Percentiles rank a stretch among this genome's conserved stretches.
Evolutionary conservation across 2,329 filamentous ascomycete genomes (phyloP).

Genomic region (Diaporthe citri): DNA sequence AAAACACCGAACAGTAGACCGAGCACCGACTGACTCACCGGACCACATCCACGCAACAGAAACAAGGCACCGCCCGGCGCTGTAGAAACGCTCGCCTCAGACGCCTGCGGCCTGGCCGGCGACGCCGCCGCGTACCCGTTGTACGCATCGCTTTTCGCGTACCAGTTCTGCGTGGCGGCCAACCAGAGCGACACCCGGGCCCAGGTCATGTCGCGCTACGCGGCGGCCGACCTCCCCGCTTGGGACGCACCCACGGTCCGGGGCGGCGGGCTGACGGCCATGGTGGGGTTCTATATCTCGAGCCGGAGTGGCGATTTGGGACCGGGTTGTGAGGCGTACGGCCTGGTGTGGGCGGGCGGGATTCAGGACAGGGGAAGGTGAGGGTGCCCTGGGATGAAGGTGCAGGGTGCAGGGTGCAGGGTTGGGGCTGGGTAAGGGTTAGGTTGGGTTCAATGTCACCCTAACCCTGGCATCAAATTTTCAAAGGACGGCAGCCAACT

Average conservation of each 20-base stretch:
- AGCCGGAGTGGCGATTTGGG: background rate
- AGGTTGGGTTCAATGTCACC: background rate
- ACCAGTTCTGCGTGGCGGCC: slow-evolving; percentile 9
- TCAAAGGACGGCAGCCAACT: background rate
- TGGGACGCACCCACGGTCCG: background rate
- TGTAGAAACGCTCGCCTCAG: background rate
- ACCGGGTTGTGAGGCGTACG: background rate
- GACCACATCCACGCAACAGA: background rate
- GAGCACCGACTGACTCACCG: background rate
- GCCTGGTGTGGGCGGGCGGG: background rate
- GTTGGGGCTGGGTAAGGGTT: background rate
- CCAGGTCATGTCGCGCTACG: slow-evolving; percentile 1
- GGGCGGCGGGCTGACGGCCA: slow-evolving; percentile 2
- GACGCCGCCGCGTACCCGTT: background rate
- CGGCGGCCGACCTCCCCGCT: background rate
- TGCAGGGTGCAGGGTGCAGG: background rate
- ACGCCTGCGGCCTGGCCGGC: background rate
- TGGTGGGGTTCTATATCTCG: slow-evolving; percentile 8
- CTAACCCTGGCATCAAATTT: background rate
- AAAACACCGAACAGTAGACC: background rate
- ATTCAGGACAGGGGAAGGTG: background rate
- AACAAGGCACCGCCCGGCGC: background rate
- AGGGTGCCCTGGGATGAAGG: background rate
- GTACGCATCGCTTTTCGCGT: background rate
- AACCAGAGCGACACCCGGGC: background rate